phyloP scores from a whole-genome alignment of 371 early-diverging fungal genomes.

The Sporodiniella umbellata region DNA sequence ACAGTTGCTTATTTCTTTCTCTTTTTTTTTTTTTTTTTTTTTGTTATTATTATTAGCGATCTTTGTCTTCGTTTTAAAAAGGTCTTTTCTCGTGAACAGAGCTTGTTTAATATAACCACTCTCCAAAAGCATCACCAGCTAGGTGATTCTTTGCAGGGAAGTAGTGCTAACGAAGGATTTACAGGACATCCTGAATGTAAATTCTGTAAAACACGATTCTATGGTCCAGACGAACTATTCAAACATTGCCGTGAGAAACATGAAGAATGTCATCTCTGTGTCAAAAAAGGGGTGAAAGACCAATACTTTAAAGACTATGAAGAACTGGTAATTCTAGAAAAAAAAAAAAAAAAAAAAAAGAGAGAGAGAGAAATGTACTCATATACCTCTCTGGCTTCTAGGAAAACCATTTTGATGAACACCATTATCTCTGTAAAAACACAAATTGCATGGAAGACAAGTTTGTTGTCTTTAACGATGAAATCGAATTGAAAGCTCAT shows the following conservation, averaged over 20 bases:
- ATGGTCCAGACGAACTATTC: constrained; percentile 87
- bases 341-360: not conserved
- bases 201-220: constrained; percentile 82
- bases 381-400: constrained; percentile 12
- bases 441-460: constrained; percentile 86
- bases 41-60: constrained; percentile 51
- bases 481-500: constrained; percentile 91
- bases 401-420: constrained; percentile 81
- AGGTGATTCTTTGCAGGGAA: constrained; percentile 56
- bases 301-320: constrained; percentile 84
- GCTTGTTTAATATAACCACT: constrained; percentile 66
- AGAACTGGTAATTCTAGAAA: constrained; percentile 57
- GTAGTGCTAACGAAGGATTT: constrained; percentile 75
- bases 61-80: constrained; percentile 88
- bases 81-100: constrained; percentile 89
- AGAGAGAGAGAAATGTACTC: no score
- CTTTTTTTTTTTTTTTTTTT: no score
- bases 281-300: constrained; percentile 67
- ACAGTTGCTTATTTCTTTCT: no score
- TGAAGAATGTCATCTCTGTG: constrained; percentile 92
- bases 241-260: constrained; percentile 92
- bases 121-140: constrained; percentile 68
- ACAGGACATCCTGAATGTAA: constrained; percentile 92
- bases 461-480: constrained; percentile 92
- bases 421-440: constrained; percentile 82